Conservation (phyloP, 345 rosid species). For the Reutealis trisperma region DNA sequence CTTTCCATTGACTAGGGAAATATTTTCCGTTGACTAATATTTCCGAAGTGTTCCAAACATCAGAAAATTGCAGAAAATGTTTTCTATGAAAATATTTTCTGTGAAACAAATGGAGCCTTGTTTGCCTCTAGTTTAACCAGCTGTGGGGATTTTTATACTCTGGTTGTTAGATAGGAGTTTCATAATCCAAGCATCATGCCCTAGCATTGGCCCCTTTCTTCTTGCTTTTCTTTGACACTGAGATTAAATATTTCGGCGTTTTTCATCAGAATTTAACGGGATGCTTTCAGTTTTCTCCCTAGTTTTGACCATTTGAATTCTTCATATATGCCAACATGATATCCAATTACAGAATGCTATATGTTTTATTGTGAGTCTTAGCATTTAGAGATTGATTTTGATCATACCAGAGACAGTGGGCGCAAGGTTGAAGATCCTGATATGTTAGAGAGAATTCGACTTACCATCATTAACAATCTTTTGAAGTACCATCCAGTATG, state of each 20-base stretch:
- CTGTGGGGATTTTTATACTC: not conserved
- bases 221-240: not conserved
- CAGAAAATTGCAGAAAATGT: too few relatives aligned
- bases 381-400: conserved; percentile 27
- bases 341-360: conserved; percentile 3
- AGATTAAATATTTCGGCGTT: not conserved
- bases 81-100: too few relatives aligned
- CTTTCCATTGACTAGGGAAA: too few relatives aligned
- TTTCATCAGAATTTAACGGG: not conserved
- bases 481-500: conserved; percentile 95
- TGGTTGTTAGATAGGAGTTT: not conserved
- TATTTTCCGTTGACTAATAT: too few relatives aligned
- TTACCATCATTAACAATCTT: conserved; percentile 90
- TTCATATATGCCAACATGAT: not conserved
- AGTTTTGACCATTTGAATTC: not conserved
- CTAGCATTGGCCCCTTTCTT: not conserved
- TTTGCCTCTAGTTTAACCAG: not conserved
- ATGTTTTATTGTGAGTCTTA: conserved; percentile 21
- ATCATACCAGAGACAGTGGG: conserved; percentile 57
- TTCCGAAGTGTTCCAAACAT: too few relatives aligned
- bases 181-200: too few relatives aligned
- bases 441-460: conserved; percentile 81
- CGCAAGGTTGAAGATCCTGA: conserved; percentile 99
- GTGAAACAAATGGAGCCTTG: not conserved
- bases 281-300: not conserved